A percentile compares a stretch with the other conserved stretches of the same genome.
phyloP scores from a whole-genome alignment of 106 monocot species.

The Dioscorea zingiberensis region DNA sequence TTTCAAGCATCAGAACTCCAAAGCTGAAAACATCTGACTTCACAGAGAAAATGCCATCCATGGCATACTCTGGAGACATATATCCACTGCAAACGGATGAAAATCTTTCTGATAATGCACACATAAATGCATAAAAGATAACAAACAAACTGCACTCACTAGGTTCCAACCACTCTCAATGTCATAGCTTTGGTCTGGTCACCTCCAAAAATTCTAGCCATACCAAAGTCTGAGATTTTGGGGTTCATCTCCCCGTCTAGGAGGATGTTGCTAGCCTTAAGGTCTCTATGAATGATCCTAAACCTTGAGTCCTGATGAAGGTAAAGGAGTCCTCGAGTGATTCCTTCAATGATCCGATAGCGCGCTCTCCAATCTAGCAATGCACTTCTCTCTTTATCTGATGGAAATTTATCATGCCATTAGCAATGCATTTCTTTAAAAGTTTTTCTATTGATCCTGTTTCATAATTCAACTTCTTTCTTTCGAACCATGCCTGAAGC shows the following conservation, averaged over 20 bases:
- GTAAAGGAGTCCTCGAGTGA: conserved; percentile 38
- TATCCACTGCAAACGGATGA: conserved; percentile 21
- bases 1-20: conserved; percentile 36
- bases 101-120: background rate
- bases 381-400: conserved; percentile 14
- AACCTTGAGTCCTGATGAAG: conserved; percentile 31
- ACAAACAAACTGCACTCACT: conserved; percentile 2
- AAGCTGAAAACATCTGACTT: conserved; percentile 48
- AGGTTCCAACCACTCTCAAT: conserved; percentile 34
- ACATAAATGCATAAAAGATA: background rate
- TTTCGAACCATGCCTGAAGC: no score
- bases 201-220: conserved; percentile 27
- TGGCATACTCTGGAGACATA: conserved; percentile 44
- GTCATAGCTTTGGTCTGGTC: conserved; percentile 19
- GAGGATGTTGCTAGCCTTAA: conserved; percentile 30
- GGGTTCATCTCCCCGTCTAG: conserved; percentile 34
- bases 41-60: conserved; percentile 36
- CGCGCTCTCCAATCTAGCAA: conserved; percentile 26
- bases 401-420: no score
- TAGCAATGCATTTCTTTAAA: no score
- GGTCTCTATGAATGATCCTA: conserved; percentile 23
- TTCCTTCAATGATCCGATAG: conserved; percentile 27
- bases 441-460: no score
- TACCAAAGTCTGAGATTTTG: conserved; percentile 34
- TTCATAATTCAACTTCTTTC: no score